Conservation (phyloP, 306 rosid genomes). For the Begonia loranthoides region DNA sequence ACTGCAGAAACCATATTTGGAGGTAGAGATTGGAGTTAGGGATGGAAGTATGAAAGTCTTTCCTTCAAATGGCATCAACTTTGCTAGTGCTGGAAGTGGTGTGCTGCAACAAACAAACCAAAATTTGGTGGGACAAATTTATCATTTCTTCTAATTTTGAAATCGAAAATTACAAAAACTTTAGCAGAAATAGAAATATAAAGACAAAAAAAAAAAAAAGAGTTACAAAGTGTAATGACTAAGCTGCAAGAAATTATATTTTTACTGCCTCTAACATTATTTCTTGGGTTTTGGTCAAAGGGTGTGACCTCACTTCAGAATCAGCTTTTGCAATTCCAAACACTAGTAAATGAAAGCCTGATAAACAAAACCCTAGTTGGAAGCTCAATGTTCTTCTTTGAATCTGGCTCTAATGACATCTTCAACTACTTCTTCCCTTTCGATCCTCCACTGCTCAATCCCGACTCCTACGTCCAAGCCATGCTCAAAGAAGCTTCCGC, state of each 20-base stretch:
- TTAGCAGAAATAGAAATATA: too few species aligned
- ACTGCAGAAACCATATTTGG: constrained; percentile 20
- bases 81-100: constrained; percentile 41
- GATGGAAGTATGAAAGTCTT: constrained; percentile 23
- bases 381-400: constrained; percentile 23
- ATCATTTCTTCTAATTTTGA: too few species aligned
- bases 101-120: constrained; percentile 12
- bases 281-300: background rate
- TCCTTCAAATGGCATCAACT: constrained; percentile 31
- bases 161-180: too few species aligned
- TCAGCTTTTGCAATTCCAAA: constrained; percentile 21
- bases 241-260: too few species aligned
- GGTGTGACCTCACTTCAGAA: constrained; percentile 17
- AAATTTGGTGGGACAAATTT: constrained; percentile 5
- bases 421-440: constrained; percentile 16
- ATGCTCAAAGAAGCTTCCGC: constrained; percentile 16
- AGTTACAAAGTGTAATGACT: too few species aligned
- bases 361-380: constrained; percentile 10
- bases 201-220: too few species aligned
- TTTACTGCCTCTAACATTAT: too few species aligned
- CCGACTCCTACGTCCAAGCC: constrained; percentile 13
- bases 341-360: constrained; percentile 14
- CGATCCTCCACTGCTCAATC: background rate
- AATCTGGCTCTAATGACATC: constrained; percentile 29
- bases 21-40: constrained; percentile 12